Percentiles rank a stretch among this genome's conserved stretches.
Conservation (phyloP, 345 rosid genomes). For the Melaleuca quinquenervia region DNA sequence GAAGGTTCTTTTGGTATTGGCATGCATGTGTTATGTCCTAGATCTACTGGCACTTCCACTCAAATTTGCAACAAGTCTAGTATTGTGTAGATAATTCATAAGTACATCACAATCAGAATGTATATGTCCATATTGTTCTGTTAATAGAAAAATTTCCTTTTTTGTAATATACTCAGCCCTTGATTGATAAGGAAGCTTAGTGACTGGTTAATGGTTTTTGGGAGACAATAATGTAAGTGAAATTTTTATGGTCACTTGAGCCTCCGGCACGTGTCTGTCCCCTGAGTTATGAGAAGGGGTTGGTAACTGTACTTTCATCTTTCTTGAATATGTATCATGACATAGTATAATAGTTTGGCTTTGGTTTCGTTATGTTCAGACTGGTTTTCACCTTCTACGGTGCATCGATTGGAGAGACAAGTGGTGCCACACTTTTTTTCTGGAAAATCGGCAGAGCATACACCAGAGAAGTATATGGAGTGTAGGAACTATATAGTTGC, state of each 20-base stretch:
- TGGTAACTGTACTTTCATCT: background rate
- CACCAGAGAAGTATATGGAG: slow-evolving; percentile 82
- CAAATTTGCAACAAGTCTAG: background rate
- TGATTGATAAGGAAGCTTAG: background rate
- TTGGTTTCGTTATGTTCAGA: slow-evolving; percentile 23
- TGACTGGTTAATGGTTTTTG: background rate
- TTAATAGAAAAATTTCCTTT: background rate
- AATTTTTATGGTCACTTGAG: background rate
- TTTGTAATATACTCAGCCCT: background rate
- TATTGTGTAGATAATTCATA: background rate
- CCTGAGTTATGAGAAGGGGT: background rate
- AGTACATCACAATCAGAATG: background rate
- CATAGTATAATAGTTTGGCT: background rate
- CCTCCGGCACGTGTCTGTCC: background rate
- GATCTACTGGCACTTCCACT: background rate
- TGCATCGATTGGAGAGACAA: slow-evolving; percentile 92
- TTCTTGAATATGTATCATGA: background rate
- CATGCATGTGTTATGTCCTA: background rate
- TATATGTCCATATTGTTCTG: background rate
- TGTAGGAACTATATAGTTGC: slow-evolving; percentile 79
- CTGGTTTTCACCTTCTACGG: slow-evolving; percentile 84
- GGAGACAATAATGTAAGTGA: background rate
- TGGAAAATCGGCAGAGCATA: slow-evolving; percentile 69
- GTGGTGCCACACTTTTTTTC: slow-evolving; percentile 96
- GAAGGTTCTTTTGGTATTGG: background rate